Percentiles rank a stretch among this genome's conserved stretches.
phyloP scores from a whole-genome alignment of 2,329 filamentous ascomycete genomes.

The Coniella lustricola region DNA sequence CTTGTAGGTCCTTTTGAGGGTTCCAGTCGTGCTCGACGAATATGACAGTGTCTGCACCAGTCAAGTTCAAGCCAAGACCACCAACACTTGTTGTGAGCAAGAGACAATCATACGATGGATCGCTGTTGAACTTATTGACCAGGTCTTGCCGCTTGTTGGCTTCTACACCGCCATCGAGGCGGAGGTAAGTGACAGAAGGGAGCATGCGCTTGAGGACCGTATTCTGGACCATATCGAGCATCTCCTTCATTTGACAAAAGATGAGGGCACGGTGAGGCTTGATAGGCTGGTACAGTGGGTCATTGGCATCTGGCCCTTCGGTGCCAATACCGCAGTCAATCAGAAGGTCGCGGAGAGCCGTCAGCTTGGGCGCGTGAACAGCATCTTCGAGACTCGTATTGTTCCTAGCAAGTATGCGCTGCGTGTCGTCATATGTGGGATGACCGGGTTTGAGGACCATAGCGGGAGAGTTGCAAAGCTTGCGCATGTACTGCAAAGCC shows the following conservation, averaged over 20 bases:
- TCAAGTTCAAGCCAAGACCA: slow-evolving; percentile 88
- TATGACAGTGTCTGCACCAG: slow-evolving; percentile 95
- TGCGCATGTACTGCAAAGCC: slow-evolving; percentile 97
- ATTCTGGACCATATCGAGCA: slow-evolving; percentile 97
- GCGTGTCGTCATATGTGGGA: slow-evolving; percentile 82
- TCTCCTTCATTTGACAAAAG: slow-evolving; percentile 99
- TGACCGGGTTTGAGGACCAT: slow-evolving; percentile 93
- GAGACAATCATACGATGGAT: slow-evolving; percentile 91
- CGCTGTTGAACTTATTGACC: slow-evolving; percentile 97
- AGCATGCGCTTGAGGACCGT: slow-evolving; percentile 85
- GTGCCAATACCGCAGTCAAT: slow-evolving; percentile 96
- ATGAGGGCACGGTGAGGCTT: slow-evolving; percentile 93
- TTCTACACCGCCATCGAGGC: slow-evolving; percentile 90
- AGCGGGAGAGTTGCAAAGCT: slow-evolving; percentile 95
- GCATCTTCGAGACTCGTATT: slow-evolving; percentile 79
- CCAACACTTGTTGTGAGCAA: slow-evolving; percentile 93
- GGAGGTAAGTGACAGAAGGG: slow-evolving; percentile 86
- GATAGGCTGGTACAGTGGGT: slow-evolving; percentile 69
- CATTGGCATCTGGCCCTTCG: slow-evolving; percentile 52
- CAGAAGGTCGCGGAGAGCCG: slow-evolving; percentile 82
- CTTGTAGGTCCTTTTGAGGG: slow-evolving; percentile 95
- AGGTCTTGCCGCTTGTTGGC: slow-evolving; percentile 93
- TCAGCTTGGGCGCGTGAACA: slow-evolving; percentile 84
- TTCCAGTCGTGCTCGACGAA: slow-evolving; percentile 99
- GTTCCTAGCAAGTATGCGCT: slow-evolving; percentile 69